These are phyloP conservation scores for Odontarrhena argentea DNA, from an alignment of 345 rosid genomes.

Conservation along the genomic window DNA sequence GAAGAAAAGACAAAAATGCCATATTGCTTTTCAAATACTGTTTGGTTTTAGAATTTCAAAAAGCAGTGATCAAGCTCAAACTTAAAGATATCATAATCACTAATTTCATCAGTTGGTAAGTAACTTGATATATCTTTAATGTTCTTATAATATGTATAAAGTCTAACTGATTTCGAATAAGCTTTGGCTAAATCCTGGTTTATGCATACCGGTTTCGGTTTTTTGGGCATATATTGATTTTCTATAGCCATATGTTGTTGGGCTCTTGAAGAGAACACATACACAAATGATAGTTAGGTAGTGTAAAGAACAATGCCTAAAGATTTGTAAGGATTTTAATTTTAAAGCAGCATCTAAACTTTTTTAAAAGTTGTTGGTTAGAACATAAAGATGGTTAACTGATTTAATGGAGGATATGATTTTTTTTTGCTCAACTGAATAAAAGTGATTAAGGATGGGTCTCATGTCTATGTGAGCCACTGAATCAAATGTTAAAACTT, in stretches of 20 bases:
- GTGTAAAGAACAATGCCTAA: neutral
- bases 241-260: neutral
- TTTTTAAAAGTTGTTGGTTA: neutral
- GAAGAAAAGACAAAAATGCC: too few relatives aligned
- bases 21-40: too few relatives aligned
- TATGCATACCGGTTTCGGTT: too few relatives aligned
- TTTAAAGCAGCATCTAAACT: neutral
- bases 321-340: slow-evolving; percentile 4
- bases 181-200: too few relatives aligned
- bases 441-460: slow-evolving; percentile 15
- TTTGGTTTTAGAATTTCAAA: too few relatives aligned
- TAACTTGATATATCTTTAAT: too few relatives aligned
- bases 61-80: too few relatives aligned
- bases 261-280: neutral
- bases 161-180: too few relatives aligned
- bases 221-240: neutral
- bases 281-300: neutral
- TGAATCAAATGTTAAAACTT: slow-evolving; percentile 31
- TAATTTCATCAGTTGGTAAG: too few relatives aligned
- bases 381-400: slow-evolving; percentile 20
- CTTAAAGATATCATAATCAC: too few relatives aligned
- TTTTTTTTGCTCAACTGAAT: neutral
- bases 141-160: too few relatives aligned
- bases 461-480: slow-evolving; percentile 25
- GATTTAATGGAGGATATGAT: slow-evolving; percentile 23